Evolutionary conservation across 495 filamentous ascomycete species (phyloP), one percentile per base, ranked within the genome.

Genomic region (Barbatosphaeria neglecta): DNA sequence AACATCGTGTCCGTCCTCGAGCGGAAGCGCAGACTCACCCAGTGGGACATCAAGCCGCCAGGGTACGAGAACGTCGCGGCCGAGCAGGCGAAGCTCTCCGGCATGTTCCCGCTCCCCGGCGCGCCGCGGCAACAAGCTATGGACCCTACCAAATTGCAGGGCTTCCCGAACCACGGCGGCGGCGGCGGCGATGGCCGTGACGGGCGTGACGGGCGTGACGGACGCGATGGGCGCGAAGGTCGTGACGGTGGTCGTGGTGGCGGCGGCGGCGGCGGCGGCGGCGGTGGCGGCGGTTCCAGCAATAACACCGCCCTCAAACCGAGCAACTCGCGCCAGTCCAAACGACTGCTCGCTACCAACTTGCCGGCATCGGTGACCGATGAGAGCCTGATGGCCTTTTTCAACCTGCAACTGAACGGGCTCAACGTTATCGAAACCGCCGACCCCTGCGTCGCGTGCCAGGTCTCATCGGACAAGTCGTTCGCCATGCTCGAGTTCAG

Each of bases 21-120:
- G 53, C 81, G 90, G 46, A 88, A 86, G 73, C 81, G 92, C 54
- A 81, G 92, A 45, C 67, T 97, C 70, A 96, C 89, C 23, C 94
- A 97, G 63, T 99, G 92, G 92, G 92, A 99, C 62, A 95, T 99
- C 63, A 99, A 97, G 70, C 92, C 92, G 11, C 87, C 87, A 18
- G 90, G 92, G 23, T 99, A 99, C 57, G 92, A 97, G 64, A 95
- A 94, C 67, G 92, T 99, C 50, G 96, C 93, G 11, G 93, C 92
- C 20, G 92, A 99, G 63, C 93, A 97, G 61, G 93, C 92, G 22
- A 99, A 99, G 73, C 76, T 99, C 27, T 99, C 92, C n/a, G 87
- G 87, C 67, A 95, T 97, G 92, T 99, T 99, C 72, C 90, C 92
- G 48, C 79, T 99, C 8, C 92, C 92, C 5, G 92, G 92, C 49